Evolutionary conservation across 768 basidiomycete genomes (phyloP), one percentile per base, ranked within the genome.

Genomic region (Botryobasidium botryosum): DNA sequence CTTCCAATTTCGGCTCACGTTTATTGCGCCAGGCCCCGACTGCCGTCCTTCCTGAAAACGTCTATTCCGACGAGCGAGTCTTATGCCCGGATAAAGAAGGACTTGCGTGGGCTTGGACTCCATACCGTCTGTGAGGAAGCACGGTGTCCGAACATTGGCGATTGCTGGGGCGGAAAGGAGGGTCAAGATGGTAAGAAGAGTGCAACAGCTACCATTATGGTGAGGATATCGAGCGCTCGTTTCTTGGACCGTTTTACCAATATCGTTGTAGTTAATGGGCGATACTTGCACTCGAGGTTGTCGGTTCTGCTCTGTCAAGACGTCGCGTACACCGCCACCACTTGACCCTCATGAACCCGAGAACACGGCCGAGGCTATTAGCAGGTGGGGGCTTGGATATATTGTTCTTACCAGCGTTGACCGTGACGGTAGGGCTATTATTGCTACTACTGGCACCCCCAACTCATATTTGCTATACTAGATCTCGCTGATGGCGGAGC

Each of bases 51-150:
- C 63, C 66, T 96, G 33, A 92, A 92, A 67, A 91, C 88, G 10
- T 77, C 77, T 32, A 90, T 92, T 51, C 92, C 94, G 1, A 84
- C 81, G 1, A 85, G 88, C 25, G 67, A 68, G 8, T 87, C 90
- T 2, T 99, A 80, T 61, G 79, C 74, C 51, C 85, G 76, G 56
- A 96, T 99, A 51, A 96, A 92, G 71, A 84, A 80, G 52, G 94
- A 99, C 61, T 69, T 99, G 12, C 69, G 94, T 43, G 92, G 91
- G 2, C 71, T 99, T 2, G 74, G 74, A 6, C 66, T 99, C 39
- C 88, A 94, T 56, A 99, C 94, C 0, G 94, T 99, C 2, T 99
- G 94, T 56, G 94, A 99, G 62, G 94, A 99, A 60, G 94, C 94
- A 28, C 72, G 91, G 50, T 99, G 94, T 67, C 94, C 94, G 0